phyloP scores from a whole-genome alignment of 108 stramenopile species.

The Mayamaea pseudoterrestris region DNA sequence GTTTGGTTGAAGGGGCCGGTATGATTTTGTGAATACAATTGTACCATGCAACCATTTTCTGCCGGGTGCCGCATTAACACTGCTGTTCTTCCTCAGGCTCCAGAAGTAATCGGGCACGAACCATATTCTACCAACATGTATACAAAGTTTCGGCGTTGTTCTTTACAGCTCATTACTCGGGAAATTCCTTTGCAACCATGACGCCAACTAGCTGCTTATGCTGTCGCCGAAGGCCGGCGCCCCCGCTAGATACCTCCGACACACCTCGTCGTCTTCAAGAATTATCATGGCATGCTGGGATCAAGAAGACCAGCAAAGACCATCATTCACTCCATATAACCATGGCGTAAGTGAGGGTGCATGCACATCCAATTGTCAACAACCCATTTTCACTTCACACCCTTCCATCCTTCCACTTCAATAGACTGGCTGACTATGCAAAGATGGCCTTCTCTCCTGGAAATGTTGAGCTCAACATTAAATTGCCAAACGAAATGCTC shows the following conservation, averaged over 20 bases:
- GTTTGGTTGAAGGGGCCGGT: too few relatives aligned
- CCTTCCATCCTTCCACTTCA: too few relatives aligned
- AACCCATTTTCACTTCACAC: too few relatives aligned
- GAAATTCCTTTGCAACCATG: constrained; percentile 31
- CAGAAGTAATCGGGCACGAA: constrained; percentile 56
- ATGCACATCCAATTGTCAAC: too few relatives aligned
- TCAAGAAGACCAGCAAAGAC: constrained; percentile 15
- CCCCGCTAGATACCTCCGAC: constrained; percentile 18
- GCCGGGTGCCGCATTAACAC: too few relatives aligned
- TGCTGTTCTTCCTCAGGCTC: constrained; percentile 7
- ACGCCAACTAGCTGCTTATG: constrained; percentile 27
- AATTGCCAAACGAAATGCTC: constrained; percentile 25
- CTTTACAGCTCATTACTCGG: constrained; percentile 49
- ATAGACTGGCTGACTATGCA: constrained; percentile 24
- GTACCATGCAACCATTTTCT: too few relatives aligned
- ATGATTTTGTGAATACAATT: too few relatives aligned
- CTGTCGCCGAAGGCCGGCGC: constrained; percentile 28
- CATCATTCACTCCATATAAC: constrained; percentile 23
- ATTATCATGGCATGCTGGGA: constrained; percentile 27
- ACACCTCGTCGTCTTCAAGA: constrained; percentile 14
- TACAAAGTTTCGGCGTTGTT: constrained; percentile 34
- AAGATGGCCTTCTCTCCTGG: constrained; percentile 22
- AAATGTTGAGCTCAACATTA: constrained; percentile 21
- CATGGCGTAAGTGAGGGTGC: too few relatives aligned
- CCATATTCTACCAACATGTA: constrained; percentile 44